A percentile compares a stretch with the other conserved stretches of the same genome.
These are phyloP conservation scores for Pachysandra terminalis DNA, from an alignment of 164 flowering plant genomes.

Conservation along the genomic window DNA sequence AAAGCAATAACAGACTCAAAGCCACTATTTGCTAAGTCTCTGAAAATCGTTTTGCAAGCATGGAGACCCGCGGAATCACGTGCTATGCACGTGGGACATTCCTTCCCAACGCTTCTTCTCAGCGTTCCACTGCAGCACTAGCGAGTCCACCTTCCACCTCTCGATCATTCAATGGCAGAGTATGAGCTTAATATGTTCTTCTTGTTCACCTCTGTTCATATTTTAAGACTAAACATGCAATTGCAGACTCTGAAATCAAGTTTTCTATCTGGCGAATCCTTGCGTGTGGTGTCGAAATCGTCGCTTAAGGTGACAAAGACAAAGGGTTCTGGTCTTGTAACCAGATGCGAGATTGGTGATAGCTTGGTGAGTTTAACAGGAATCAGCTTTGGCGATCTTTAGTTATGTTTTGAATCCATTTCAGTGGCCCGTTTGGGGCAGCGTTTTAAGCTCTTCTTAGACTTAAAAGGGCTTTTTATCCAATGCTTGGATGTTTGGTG, in stretches of 20 bases:
- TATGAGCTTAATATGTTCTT: slow-evolving; percentile 13
- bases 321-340: slow-evolving; percentile 39
- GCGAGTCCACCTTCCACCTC: slow-evolving; percentile 48
- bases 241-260: slow-evolving; percentile 69
- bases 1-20: neutral
- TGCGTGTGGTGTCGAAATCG: slow-evolving; percentile 44
- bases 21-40: too few species aligned
- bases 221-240: too few species aligned
- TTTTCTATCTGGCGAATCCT: slow-evolving; percentile 72
- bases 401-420: too few species aligned
- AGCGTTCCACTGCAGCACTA: slow-evolving; percentile 43
- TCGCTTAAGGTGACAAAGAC: slow-evolving; percentile 43
- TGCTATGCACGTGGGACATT: slow-evolving; percentile 55
- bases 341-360: slow-evolving; percentile 80
- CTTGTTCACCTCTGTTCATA: too few species aligned
- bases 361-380: slow-evolving; percentile 60
- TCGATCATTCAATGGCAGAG: slow-evolving; percentile 51
- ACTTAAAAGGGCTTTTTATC: too few species aligned
- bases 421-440: too few species aligned
- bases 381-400: too few species aligned
- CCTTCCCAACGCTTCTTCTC: slow-evolving; percentile 50
- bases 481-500: too few species aligned
- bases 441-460: too few species aligned
- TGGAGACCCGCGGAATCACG: slow-evolving; percentile 75
- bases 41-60: too few species aligned